Conservation (phyloP, 208 protist genomes). For the Leishmania lainsoni region DNA sequence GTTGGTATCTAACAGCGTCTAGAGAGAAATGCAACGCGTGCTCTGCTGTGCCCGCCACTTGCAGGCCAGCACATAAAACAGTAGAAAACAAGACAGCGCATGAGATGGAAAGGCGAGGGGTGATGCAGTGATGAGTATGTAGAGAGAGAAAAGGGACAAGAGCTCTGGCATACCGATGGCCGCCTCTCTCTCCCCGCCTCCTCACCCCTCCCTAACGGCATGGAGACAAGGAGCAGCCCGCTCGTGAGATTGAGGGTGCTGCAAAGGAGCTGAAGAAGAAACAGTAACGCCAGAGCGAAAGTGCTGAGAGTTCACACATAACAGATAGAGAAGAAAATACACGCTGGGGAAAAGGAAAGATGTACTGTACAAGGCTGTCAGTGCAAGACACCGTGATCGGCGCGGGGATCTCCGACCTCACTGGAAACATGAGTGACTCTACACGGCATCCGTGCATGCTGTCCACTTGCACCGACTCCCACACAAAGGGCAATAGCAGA, state of each 20-base stretch:
- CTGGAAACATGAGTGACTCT: background rate
- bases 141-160: background rate
- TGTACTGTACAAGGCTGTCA: background rate
- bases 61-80: background rate
- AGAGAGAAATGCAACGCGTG: background rate
- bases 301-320: background rate
- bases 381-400: background rate
- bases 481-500: constrained; percentile 21
- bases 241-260: background rate
- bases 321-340: background rate
- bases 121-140: background rate
- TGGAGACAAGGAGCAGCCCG: background rate
- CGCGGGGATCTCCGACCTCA: background rate
- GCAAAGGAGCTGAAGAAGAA: background rate
- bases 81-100: background rate
- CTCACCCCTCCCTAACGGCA: background rate
- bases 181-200: background rate
- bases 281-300: background rate
- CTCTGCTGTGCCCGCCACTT: background rate
- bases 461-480: constrained; percentile 2
- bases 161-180: background rate
- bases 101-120: background rate
- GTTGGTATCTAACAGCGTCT: background rate
- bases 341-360: background rate
- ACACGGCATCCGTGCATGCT: background rate